Evolutionary conservation across 1,139 yeast genomes (phyloP).

Genomic region (Scheffersomyces titani): DNA sequence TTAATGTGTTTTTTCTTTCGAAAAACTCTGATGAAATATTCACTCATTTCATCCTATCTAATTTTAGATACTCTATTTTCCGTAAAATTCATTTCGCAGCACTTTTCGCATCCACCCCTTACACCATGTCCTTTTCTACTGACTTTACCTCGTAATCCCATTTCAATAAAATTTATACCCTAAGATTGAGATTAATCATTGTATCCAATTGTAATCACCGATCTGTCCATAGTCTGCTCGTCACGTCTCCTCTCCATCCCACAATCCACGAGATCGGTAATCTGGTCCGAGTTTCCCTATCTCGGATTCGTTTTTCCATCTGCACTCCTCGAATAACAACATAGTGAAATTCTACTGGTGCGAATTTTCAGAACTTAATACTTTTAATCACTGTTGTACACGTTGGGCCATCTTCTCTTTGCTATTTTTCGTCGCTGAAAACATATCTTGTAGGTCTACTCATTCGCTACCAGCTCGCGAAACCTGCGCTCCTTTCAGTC

Average conservation of each 20-base stretch:
- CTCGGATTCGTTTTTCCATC: not conserved
- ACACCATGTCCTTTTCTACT: too few relatives aligned
- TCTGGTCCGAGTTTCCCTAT: not conserved
- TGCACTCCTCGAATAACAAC: not conserved
- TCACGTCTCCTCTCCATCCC: not conserved
- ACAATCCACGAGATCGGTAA: not conserved
- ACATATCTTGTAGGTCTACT: not conserved
- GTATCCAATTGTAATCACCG: too few relatives aligned
- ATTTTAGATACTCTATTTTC: too few relatives aligned
- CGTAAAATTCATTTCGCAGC: too few relatives aligned
- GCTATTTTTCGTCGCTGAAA: not conserved
- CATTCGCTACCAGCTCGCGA: not conserved
- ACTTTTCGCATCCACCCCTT: too few relatives aligned
- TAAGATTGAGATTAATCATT: too few relatives aligned
- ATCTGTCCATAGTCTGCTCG: too few relatives aligned
- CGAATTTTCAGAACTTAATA: not conserved
- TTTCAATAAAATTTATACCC: too few relatives aligned
- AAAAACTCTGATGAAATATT: too few relatives aligned
- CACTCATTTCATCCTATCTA: too few relatives aligned
- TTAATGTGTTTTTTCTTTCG: too few relatives aligned
- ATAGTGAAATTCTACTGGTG: not conserved
- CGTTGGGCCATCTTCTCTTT: not conserved
- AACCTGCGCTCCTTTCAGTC: not conserved
- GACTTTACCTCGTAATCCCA: too few relatives aligned
- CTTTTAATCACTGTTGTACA: not conserved